A percentile compares a stretch with the other conserved stretches of the same genome.
These are phyloP conservation scores for Breynia disticha DNA, from an alignment of 441 rosid genomes.

Conservation along the genomic window DNA sequence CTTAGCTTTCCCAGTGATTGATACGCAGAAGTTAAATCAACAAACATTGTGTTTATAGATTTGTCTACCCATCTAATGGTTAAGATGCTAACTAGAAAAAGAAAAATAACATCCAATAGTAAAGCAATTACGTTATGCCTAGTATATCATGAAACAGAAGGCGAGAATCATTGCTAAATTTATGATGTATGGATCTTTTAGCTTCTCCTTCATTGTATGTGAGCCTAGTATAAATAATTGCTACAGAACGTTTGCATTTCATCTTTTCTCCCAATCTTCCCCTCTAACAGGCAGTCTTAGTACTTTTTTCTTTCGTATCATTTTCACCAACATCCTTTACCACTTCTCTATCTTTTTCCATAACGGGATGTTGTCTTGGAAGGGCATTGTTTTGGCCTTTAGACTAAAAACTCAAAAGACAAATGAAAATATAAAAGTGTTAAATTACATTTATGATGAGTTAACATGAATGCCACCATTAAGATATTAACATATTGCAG, in stretches of 20 bases:
- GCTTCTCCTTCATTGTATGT: constrained; percentile 37
- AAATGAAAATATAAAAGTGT: neutral
- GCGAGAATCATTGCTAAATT: constrained; percentile 31
- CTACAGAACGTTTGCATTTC: constrained; percentile 50
- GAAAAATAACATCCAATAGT: neutral
- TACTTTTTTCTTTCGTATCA: constrained; percentile 34
- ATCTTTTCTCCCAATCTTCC: constrained; percentile 62
- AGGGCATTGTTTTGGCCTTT: constrained; percentile 29
- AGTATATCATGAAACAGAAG: constrained; percentile 34
- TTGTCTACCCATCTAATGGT: neutral
- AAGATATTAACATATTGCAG: neutral
- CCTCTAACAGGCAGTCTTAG: constrained; percentile 48
- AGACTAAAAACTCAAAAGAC: constrained; percentile 25
- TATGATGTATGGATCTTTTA: constrained; percentile 32
- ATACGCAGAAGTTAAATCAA: neutral
- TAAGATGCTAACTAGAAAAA: neutral
- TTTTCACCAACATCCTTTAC: constrained; percentile 32
- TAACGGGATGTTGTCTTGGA: constrained; percentile 27
- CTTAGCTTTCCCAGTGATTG: neutral
- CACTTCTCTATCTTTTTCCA: constrained; percentile 41
- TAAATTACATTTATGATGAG: constrained; percentile 2
- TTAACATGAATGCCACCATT: neutral
- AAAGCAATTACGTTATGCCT: constrained; percentile 32
- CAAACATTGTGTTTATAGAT: neutral
- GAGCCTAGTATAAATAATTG: constrained; percentile 33